Percentiles rank a stretch among this genome's conserved stretches.
Conservation (phyloP, 352 stramenopile species). For the Pythium utonaiense region DNA sequence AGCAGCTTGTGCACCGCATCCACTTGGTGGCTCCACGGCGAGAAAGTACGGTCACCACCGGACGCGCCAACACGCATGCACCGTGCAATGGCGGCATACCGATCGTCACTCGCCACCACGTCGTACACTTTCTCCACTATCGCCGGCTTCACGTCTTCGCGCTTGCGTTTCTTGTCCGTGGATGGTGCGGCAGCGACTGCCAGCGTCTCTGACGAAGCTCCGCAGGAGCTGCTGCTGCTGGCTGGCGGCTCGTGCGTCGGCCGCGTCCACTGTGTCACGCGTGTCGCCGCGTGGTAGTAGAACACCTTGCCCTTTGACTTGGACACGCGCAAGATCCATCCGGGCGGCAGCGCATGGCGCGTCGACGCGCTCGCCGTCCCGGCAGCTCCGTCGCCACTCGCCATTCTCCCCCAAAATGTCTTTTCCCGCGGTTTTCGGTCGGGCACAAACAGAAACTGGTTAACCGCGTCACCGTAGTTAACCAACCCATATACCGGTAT, state of each 20-base stretch:
- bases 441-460: no score
- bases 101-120: neutral
- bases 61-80: constrained; percentile 59
- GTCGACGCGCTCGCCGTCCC: neutral
- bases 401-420: neutral
- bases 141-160: neutral
- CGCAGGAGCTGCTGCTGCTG: neutral
- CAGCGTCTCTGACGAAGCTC: neutral
- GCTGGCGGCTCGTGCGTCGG: constrained; percentile 22
- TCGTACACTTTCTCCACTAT: neutral
- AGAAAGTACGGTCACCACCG: constrained; percentile 29
- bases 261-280: constrained; percentile 57
- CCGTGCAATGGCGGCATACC: constrained; percentile 27
- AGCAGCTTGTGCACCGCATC: constrained; percentile 54
- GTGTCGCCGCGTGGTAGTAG: constrained; percentile 54
- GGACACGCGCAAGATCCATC: constrained; percentile 65
- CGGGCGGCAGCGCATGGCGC: constrained; percentile 35
- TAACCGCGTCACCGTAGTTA: neutral
- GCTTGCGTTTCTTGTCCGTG: constrained; percentile 26
- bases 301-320: constrained; percentile 67
- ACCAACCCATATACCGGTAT: neutral
- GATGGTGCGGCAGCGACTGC: neutral
- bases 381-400: neutral
- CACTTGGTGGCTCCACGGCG: constrained; percentile 64
- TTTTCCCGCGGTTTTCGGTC: neutral